Evolutionary conservation across 2,329 filamentous ascomycete species (phyloP), one percentile per base, ranked within the genome.

Genomic region (Aschersonia sp.): DNA sequence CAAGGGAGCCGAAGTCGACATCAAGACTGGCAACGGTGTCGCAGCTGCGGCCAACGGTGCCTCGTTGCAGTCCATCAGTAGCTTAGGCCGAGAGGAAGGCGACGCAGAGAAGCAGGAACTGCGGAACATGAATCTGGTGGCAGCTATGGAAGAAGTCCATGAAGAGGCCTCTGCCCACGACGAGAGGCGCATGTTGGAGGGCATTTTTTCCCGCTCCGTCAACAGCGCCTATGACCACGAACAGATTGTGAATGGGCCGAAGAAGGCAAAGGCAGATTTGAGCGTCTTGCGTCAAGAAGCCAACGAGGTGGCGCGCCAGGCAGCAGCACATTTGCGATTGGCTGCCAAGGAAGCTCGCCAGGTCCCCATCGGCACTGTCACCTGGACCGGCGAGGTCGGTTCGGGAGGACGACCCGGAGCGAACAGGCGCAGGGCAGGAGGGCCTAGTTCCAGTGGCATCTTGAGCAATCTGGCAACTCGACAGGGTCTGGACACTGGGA

Each of bases 141-240:
- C 79, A n/a, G 71, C 72, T 0, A 63, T 87, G 47, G 82, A 87
- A 59, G 69, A 75, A 5, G 85, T 76, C 56, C 70, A 75, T 40
- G 74, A 74, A 30, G 72, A 75, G 32, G 63, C 70, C 43, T 68
- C 72, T 7, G 62, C 66, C 1, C 55, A 71, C 8, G 75, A 80
- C 41, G 84, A 90, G 60, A 81, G 81, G 47, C 84, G 87, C 43
- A 79, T 97, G 53, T 84, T 97, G 69, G 82, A 89, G 52, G 84
- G 85, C 46, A 87, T 98, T 47, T 95, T 97, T 60, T 83, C 88
- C 1, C 80, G 82, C 41, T 84, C 87, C 2, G 84, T 97, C 1
- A 88, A 94, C 57, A 88, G 84, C n/a, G 87, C 89, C 0, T 77
- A 95, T 43, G 87, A 95, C 56, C 92, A 98, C 60, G 92, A 97